Percentiles rank a stretch among this genome's conserved stretches.
phyloP scores from a whole-genome alignment of 176 grass and related monocot species.

The Thalia dealbata region DNA sequence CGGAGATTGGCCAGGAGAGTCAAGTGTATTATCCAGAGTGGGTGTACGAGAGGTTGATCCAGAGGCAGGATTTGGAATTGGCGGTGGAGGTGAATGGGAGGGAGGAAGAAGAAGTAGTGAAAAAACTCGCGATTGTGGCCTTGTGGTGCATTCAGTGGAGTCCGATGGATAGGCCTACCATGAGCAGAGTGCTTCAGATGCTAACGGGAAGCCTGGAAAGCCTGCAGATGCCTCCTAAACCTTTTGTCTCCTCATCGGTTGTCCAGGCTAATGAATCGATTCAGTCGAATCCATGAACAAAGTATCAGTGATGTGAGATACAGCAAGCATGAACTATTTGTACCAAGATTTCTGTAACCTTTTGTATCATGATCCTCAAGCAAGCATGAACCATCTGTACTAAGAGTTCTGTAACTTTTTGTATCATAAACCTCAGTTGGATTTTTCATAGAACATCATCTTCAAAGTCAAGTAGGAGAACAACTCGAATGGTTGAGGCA shows the following conservation, averaged over 20 bases:
- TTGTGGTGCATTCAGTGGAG: constrained; percentile 57
- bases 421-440: no score
- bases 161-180: constrained; percentile 34
- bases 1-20: neutral
- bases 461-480: no score
- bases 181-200: constrained; percentile 63
- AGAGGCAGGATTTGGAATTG: neutral
- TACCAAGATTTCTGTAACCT: no score
- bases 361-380: no score
- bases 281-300: no score
- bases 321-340: no score
- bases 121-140: neutral
- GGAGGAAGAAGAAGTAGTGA: neutral
- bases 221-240: constrained; percentile 36
- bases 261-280: no score
- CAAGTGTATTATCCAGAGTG: neutral
- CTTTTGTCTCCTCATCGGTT: constrained; percentile 19
- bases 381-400: no score
- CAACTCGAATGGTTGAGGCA: no score
- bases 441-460: no score
- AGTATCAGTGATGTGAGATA: no score
- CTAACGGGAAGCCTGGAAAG: constrained; percentile 29
- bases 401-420: no score
- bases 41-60: neutral
- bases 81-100: neutral